Base-by-base conservation (phyloP, 1,284 basidiomycete genomes). In the Schizopora paradoxa region DNA sequence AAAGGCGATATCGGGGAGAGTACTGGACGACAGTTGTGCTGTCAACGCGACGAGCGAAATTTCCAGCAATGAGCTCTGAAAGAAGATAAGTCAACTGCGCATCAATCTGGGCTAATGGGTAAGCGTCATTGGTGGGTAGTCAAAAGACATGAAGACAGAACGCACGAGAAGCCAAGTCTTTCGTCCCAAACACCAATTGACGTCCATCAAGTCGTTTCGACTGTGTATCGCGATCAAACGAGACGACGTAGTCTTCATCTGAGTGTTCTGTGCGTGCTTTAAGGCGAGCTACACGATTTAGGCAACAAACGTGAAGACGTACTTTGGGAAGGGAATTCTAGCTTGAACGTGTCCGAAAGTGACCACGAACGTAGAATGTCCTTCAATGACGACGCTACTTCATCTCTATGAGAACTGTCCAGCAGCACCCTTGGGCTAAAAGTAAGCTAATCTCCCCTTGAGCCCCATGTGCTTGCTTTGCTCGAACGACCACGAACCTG, bases 1-100 rank as follows among this genome's bases (percentile, higher is more conserved):
- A 77, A 14, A 92, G 71, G 33, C 87, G 83, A 59, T 91, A 89
- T 37, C 79, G 79, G 4, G 82, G 74, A 8, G 90, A 74, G 60
- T 90, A 96, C 60, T 83, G 84, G 23, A 76, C 75, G 83, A 73
- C 26, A 79, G 75, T 48, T 79, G 76, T 38, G 81, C 76, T 3
- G 72, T 67, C 37, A 89, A 59, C 5, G 84, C 66, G 26, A 61
- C 59, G 18, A 66, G 60, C 26, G 81, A 55, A 19, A 66, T 65
- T 23, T 68, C 26, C 27, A 10, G 44, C 16, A 34, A 34, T 39
- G 31, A 48, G 41, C 16, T 18, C 27, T 7, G 27, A 11, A 31
- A 48, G 41, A 0, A 16, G 25, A 23, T 43, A 32, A 16, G 47
- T 25, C 14, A 48, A 25, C 10, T 21, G 10, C 6, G n/a, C 23